Percentiles rank a stretch among this genome's conserved stretches.
phyloP scores from a whole-genome alignment of 768 basidiomycete genomes.

The Infundibulicybe gibba region DNA sequence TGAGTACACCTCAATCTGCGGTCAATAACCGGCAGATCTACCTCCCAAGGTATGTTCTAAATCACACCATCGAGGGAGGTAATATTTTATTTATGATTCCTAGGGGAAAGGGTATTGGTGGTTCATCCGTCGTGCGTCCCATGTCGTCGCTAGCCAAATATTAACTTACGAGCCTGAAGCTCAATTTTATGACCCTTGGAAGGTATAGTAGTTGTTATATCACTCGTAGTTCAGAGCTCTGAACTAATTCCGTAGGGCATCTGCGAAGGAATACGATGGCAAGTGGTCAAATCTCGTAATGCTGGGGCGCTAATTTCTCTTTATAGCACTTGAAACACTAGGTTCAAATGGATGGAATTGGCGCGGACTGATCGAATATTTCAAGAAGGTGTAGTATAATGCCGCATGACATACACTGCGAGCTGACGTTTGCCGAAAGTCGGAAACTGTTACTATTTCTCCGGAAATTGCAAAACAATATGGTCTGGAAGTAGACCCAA shows the following conservation, averaged over 20 bases:
- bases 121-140: background rate
- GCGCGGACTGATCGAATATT: conserved; percentile 8
- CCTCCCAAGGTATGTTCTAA: background rate
- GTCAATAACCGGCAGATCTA: background rate
- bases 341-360: conserved; percentile 10
- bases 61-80: too few species aligned
- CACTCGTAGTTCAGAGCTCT: background rate
- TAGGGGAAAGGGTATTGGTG: conserved; percentile 4
- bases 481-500: background rate
- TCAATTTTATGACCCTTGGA: conserved; percentile 6
- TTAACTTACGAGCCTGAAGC: background rate
- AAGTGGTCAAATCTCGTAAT: background rate
- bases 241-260: conserved; percentile 1
- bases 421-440: background rate
- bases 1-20: background rate
- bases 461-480: background rate
- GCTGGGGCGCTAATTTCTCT: background rate
- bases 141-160: background rate
- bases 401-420: background rate
- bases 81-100: background rate
- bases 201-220: background rate
- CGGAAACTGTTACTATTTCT: background rate
- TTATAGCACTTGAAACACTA: conserved; percentile 8
- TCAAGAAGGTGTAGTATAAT: conserved; percentile 6
- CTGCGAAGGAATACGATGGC: conserved; percentile 8